Evolutionary conservation across 2,329 filamentous ascomycete genomes (phyloP).

Genomic region (Arthrobotrys megalospora): DNA sequence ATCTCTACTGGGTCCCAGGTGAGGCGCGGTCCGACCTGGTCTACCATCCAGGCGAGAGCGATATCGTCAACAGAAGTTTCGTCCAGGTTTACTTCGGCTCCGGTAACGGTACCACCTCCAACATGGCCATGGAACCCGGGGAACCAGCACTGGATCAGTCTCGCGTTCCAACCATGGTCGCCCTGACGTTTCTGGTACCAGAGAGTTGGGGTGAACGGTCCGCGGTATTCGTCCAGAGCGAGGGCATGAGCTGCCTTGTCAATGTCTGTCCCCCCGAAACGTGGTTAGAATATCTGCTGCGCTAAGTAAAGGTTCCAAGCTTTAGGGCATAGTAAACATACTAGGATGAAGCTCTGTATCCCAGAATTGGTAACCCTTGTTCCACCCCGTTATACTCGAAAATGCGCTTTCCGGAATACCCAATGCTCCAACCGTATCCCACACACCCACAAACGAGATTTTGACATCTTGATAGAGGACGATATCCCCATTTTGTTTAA

Average conservation of each 20-base stretch:
- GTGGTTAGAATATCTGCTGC: background rate
- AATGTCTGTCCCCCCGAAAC: slow-evolving; percentile 67
- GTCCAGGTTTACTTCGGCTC: background rate
- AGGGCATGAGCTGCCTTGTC: slow-evolving; percentile 75
- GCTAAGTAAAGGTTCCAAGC: background rate
- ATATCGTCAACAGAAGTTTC: slow-evolving; percentile 44
- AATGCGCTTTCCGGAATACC: slow-evolving; percentile 68
- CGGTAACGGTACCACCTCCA: slow-evolving; percentile 66
- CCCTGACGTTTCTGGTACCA: slow-evolving; percentile 68
- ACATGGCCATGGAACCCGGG: slow-evolving; percentile 71
- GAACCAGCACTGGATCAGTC: slow-evolving; percentile 68
- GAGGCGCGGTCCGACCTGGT: slow-evolving; percentile 33
- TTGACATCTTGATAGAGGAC: slow-evolving; percentile 65
- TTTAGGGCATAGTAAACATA: background rate
- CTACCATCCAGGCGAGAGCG: slow-evolving; percentile 43
- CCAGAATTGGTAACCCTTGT: slow-evolving; percentile 65
- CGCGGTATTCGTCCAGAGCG: slow-evolving; percentile 73
- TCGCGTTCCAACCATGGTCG: slow-evolving; percentile 28
- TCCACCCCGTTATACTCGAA: slow-evolving; percentile 19
- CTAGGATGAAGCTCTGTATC: slow-evolving; percentile 69
- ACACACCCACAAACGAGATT: slow-evolving; percentile 71
- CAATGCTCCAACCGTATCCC: slow-evolving; percentile 71
- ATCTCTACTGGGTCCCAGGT: slow-evolving; percentile 22
- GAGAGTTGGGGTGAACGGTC: slow-evolving; percentile 72
- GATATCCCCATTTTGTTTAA: background rate